phyloP scores from a whole-genome alignment of 2,329 filamentous ascomycete species.

The Cadophora gregata region DNA sequence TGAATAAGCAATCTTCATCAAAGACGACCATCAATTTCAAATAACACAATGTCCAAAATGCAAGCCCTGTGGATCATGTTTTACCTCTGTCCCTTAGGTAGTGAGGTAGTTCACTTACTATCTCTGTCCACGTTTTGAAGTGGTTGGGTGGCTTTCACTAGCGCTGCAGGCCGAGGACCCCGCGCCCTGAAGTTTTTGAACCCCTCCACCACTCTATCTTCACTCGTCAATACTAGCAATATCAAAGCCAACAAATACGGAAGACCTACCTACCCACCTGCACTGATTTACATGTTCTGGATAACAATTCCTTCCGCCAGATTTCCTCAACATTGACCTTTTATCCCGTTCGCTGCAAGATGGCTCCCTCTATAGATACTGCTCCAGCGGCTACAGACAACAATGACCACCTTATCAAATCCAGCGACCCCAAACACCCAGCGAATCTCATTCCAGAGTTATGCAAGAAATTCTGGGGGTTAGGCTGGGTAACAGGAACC shows the following conservation, averaged over 20 bases:
- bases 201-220: background rate
- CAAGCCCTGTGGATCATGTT: background rate
- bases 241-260: background rate
- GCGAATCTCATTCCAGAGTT: conserved; percentile 94
- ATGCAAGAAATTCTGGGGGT: conserved; percentile 92
- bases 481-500: conserved; percentile 90
- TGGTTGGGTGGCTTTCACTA: conserved; percentile 13
- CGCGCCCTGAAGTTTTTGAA: conserved; percentile 5
- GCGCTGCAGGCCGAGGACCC: background rate
- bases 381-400: conserved; percentile 33
- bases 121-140: conserved; percentile 10
- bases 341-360: background rate
- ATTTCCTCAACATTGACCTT: no score
- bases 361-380: conserved; percentile 8
- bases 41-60: background rate
- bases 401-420: conserved; percentile 64
- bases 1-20: background rate
- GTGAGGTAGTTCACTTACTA: no score
- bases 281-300: no score
- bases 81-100: no score
- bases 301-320: no score
- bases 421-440: conserved; percentile 79
- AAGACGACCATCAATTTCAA: background rate
- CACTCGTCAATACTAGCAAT: background rate
- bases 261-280: no score